Conservation (phyloP, 768 basidiomycete genomes). For the Mrakia frigida region DNA sequence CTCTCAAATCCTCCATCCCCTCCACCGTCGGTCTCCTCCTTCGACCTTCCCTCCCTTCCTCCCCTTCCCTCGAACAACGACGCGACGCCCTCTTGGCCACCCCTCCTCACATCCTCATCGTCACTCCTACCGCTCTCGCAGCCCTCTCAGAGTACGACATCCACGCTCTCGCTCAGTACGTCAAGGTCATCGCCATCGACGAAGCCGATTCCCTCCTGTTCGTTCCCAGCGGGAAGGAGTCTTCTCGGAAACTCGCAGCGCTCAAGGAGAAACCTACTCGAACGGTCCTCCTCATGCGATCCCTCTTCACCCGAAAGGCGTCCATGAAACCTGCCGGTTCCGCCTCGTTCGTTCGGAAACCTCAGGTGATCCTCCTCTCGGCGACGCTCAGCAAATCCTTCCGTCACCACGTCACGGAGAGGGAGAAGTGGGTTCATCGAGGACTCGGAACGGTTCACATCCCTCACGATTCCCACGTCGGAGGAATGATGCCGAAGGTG, state of each 20-base stretch:
- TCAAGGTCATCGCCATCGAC: conserved; percentile 9
- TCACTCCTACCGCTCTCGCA: neutral
- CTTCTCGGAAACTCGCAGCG: too few relatives aligned
- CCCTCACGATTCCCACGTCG: neutral
- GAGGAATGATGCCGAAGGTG: conserved; percentile 6
- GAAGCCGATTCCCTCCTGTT: conserved; percentile 1
- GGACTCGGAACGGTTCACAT: neutral
- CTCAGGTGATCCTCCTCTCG: conserved; percentile 2
- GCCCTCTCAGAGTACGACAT: neutral
- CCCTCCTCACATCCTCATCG: conserved; percentile 13
- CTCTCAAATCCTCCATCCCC: conserved; percentile 1
- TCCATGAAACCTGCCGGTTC: neutral
- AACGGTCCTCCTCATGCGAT: neutral
- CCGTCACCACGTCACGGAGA: neutral
- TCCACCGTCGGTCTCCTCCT: conserved; percentile 6
- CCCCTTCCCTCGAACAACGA: conserved; percentile 8
- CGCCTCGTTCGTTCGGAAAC: neutral
- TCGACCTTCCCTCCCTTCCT: conserved; percentile 2
- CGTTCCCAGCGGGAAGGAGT: neutral
- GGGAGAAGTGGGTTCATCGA: conserved; percentile 8
- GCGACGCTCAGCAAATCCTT: conserved; percentile 1
- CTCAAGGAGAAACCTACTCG: neutral
- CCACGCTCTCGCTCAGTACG: conserved; percentile 4
- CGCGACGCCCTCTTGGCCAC: neutral
- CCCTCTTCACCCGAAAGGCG: neutral